phyloP scores from a whole-genome alignment of 176 grass and related monocot genomes.

The Eragrostis curvula region DNA sequence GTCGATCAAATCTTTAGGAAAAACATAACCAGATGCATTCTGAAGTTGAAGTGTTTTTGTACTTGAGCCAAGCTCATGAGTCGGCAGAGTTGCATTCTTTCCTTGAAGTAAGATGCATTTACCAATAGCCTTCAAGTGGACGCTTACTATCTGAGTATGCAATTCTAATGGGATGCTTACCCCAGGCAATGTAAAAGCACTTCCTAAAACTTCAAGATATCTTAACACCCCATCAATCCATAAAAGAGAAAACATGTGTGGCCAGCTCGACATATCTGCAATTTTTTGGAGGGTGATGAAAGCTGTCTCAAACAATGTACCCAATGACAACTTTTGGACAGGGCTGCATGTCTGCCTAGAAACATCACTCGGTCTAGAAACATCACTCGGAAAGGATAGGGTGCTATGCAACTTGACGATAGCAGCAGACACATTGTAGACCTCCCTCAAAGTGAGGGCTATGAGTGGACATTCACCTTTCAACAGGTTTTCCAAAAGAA shows the following conservation, averaged over 20 bases:
- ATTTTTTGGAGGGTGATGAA: slow-evolving; percentile 70
- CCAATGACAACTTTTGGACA: slow-evolving; percentile 45
- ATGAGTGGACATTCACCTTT: slow-evolving; percentile 58
- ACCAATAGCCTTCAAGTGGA: slow-evolving; percentile 76
- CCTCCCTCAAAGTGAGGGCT: slow-evolving; percentile 66
- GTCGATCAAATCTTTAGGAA: slow-evolving; percentile 39
- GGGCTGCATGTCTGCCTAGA: slow-evolving; percentile 39
- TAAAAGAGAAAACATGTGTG: slow-evolving; percentile 64
- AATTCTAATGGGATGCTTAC: slow-evolving; percentile 69
- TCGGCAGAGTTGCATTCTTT: slow-evolving; percentile 78
- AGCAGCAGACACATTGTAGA: slow-evolving; percentile 79
- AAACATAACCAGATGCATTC: slow-evolving; percentile 43
- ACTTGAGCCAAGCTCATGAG: slow-evolving; percentile 81
- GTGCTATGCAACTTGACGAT: slow-evolving; percentile 67
- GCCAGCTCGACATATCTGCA: slow-evolving; percentile 62
- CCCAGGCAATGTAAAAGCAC: slow-evolving; percentile 54
- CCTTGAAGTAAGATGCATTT: slow-evolving; percentile 92
- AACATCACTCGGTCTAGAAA: too few relatives aligned
- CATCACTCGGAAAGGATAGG: slow-evolving; percentile 45
- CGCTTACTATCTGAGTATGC: slow-evolving; percentile 63
- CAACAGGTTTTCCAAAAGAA: slow-evolving; percentile 66
- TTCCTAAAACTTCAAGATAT: slow-evolving; percentile 80
- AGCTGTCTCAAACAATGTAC: slow-evolving; percentile 60
- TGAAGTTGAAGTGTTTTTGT: slow-evolving; percentile 67
- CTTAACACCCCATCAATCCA: slow-evolving; percentile 86